These are phyloP conservation scores for Leucaena leucocephala DNA, from an alignment of 306 rosid genomes.

Conservation along the genomic window DNA sequence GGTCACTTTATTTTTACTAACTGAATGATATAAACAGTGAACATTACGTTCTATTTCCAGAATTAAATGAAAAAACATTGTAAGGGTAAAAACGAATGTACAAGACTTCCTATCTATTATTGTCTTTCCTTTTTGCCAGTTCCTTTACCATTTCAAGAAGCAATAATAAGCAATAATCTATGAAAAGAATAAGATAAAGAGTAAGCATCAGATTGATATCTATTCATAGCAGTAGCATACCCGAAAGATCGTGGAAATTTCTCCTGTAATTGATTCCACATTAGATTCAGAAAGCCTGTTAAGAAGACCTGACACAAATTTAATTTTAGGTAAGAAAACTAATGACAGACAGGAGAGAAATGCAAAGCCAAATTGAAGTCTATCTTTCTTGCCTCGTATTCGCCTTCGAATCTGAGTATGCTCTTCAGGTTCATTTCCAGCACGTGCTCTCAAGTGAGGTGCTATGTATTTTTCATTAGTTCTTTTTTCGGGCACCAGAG, in stretches of 20 bases:
- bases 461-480: conserved; percentile 60
- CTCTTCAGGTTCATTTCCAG: conserved; percentile 73
- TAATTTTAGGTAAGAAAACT: conserved; percentile 13
- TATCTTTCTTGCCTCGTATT: conserved; percentile 50
- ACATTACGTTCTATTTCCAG: not conserved
- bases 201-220: conserved; percentile 15
- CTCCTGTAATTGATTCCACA: conserved; percentile 75
- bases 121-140: not conserved
- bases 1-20: conserved; percentile 16
- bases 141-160: conserved; percentile 14
- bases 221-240: conserved; percentile 32
- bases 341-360: conserved; percentile 10
- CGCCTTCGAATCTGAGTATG: conserved; percentile 68
- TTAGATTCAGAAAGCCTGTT: conserved; percentile 73
- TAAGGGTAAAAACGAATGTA: not conserved
- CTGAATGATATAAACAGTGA: not conserved
- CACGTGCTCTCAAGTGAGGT: conserved; percentile 73
- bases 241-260: conserved; percentile 58
- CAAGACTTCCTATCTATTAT: not conserved
- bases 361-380: conserved; percentile 25
- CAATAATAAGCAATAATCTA: not conserved
- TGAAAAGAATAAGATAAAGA: conserved; percentile 2
- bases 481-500: conserved; percentile 39
- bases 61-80: not conserved
- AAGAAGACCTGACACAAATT: conserved; percentile 60